Percentiles rank a stretch among this genome's conserved stretches.
Evolutionary conservation across 2,329 filamentous ascomycete genomes (phyloP).

Genomic region (Scleromitrula shiraiana): DNA sequence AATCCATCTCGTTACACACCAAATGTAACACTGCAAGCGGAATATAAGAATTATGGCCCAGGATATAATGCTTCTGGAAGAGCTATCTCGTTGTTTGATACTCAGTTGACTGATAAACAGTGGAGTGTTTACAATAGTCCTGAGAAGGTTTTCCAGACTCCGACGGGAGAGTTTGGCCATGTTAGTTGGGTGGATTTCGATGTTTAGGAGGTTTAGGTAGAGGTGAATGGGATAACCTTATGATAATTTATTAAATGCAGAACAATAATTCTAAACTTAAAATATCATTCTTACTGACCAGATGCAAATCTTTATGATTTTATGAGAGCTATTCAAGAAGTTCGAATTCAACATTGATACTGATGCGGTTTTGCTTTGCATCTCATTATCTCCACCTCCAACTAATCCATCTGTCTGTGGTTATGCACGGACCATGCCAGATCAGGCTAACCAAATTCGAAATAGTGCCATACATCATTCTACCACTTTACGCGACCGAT

Average conservation of each 20-base stretch:
- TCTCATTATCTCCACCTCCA: too few relatives aligned
- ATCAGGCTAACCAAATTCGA: too few relatives aligned
- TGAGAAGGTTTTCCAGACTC: constrained; percentile 19
- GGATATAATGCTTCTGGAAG: constrained; percentile 42
- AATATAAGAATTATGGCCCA: constrained; percentile 42
- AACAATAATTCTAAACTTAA: too few relatives aligned
- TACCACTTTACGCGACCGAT: constrained; percentile 5
- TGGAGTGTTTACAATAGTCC: constrained; percentile 16
- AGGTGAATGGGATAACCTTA: neutral
- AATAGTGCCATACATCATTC: neutral
- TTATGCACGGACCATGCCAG: too few relatives aligned
- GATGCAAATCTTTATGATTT: too few relatives aligned
- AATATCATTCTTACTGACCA: too few relatives aligned
- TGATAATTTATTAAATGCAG: neutral
- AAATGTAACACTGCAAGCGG: constrained; percentile 42
- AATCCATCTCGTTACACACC: constrained; percentile 16
- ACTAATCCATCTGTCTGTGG: too few relatives aligned
- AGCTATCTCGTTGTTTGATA: constrained; percentile 12
- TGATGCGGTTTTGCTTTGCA: too few relatives aligned
- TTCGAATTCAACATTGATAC: too few relatives aligned
- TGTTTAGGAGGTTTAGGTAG: constrained; percentile 6
- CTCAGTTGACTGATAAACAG: constrained; percentile 15
- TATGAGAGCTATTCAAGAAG: too few relatives aligned
- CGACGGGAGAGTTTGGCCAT: constrained; percentile 18
- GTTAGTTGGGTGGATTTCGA: constrained; percentile 20